phyloP scores from a whole-genome alignment of 768 basidiomycete genomes.

The Psilocybe tampanensis region DNA sequence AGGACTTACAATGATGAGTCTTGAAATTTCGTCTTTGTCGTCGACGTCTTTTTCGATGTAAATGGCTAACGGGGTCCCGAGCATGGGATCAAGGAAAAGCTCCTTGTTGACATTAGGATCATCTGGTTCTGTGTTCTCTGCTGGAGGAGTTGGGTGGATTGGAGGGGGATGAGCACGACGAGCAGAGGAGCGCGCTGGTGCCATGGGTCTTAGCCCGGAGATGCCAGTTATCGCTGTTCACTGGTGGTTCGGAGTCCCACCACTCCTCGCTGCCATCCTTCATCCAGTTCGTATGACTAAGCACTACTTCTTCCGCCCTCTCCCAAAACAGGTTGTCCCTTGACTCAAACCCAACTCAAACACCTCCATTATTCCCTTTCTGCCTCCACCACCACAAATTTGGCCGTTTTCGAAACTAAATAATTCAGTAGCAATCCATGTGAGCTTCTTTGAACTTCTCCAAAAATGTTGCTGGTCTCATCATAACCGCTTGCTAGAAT shows the following conservation, averaged over 20 bases:
- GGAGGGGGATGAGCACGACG: slow-evolving; percentile 45
- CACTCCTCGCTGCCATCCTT: slow-evolving; percentile 15
- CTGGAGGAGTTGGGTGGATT: slow-evolving; percentile 34
- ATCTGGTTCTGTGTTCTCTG: slow-evolving; percentile 30
- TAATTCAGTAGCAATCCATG: slow-evolving; percentile 12
- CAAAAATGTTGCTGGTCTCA: background rate
- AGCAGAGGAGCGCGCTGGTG: slow-evolving; percentile 68
- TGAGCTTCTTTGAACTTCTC: background rate
- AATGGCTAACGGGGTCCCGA: slow-evolving; percentile 72
- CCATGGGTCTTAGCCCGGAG: slow-evolving; percentile 69
- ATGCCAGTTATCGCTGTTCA: slow-evolving; percentile 34
- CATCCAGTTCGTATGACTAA: slow-evolving; percentile 18
- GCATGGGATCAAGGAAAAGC: slow-evolving; percentile 82
- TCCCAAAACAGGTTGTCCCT: background rate
- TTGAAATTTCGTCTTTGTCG: slow-evolving; percentile 64
- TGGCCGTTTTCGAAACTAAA: slow-evolving; percentile 7
- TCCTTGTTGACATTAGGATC: slow-evolving; percentile 42
- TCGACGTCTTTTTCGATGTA: slow-evolving; percentile 84
- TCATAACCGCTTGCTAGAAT: slow-evolving; percentile 37
- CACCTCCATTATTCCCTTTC: background rate
- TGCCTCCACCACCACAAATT: slow-evolving; percentile 1
- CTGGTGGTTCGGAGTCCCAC: slow-evolving; percentile 51
- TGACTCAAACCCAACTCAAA: too few relatives aligned
- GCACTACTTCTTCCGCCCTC: background rate
- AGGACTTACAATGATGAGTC: slow-evolving; percentile 66